Conservation (phyloP, 2,329 filamentous ascomycete species). For the Apiospora arundinis region DNA sequence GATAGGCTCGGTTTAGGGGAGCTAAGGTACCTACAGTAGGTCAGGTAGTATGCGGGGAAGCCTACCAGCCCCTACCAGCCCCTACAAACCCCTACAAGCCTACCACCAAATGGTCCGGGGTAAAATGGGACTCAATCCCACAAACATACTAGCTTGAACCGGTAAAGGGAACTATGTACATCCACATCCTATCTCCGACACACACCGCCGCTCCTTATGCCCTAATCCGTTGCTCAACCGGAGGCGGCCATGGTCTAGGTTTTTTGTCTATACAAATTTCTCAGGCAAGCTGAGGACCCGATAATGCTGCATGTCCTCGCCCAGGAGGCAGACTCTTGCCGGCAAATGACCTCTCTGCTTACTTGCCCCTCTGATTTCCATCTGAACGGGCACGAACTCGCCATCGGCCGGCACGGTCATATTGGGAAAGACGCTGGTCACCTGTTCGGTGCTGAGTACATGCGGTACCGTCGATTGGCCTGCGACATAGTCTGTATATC, state of each 20-base stretch:
- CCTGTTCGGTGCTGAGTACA: slow-evolving; percentile 39
- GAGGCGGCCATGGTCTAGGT: background rate
- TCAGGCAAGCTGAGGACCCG: slow-evolving; percentile 54
- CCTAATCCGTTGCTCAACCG: background rate
- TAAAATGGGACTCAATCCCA: slow-evolving; percentile 4
- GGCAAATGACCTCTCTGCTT: slow-evolving; percentile 54
- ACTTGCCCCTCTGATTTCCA: slow-evolving; percentile 57
- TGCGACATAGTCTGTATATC: slow-evolving; percentile 44
- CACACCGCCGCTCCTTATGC: background rate
- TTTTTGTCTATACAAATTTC: slow-evolving; percentile 24
- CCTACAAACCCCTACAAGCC: no score
- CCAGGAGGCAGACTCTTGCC: slow-evolving; percentile 57
- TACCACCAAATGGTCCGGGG: background rate
- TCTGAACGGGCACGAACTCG: slow-evolving; percentile 50
- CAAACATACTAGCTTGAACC: background rate
- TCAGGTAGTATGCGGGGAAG: slow-evolving; percentile 13
- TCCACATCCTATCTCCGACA: background rate
- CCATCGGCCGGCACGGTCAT: slow-evolving; percentile 36
- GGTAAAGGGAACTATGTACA: background rate
- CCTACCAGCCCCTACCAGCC: background rate
- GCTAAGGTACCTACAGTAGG: no score
- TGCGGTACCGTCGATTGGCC: slow-evolving; percentile 31
- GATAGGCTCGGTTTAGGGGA: slow-evolving; percentile 7
- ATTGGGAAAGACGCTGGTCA: slow-evolving; percentile 37
- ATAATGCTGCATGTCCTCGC: slow-evolving; percentile 53